These are phyloP conservation scores for Streptanthus diversifolius DNA, from an alignment of 345 rosid genomes.

Conservation along the genomic window DNA sequence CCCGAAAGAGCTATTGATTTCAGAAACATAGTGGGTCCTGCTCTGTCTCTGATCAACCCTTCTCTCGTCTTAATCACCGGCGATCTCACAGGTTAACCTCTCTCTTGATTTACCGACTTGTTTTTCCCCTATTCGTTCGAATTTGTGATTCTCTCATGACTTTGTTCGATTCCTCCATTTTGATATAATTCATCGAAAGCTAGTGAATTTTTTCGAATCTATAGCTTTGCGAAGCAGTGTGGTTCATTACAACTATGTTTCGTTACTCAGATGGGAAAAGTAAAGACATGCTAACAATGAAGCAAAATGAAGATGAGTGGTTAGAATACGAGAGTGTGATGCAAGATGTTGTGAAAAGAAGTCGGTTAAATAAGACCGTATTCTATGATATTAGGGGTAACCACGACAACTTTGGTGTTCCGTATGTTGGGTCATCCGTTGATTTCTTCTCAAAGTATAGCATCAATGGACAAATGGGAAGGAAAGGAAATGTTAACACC, in stretches of 20 bases:
- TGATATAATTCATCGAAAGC: neutral
- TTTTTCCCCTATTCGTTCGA: neutral
- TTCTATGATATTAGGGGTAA: constrained; percentile 95
- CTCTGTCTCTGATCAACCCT: constrained; percentile 76
- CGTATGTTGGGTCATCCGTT: constrained; percentile 48
- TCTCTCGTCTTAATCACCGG: constrained; percentile 87
- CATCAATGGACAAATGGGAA: constrained; percentile 68
- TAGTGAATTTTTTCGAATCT: neutral
- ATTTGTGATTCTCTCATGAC: neutral
- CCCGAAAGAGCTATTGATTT: constrained; percentile 83
- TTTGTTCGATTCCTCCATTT: neutral
- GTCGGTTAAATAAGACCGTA: constrained; percentile 63
- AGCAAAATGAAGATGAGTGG: constrained; percentile 87
- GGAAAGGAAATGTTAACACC: constrained; percentile 52
- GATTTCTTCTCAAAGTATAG: constrained; percentile 87
- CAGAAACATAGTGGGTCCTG: constrained; percentile 49
- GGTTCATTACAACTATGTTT: constrained; percentile 11
- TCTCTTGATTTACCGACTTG: neutral
- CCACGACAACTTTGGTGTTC: constrained; percentile 92
- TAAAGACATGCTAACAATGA: constrained; percentile 71
- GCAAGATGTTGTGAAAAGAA: constrained; percentile 59
- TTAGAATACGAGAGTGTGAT: constrained; percentile 65
- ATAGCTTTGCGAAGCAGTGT: constrained; percentile 6
- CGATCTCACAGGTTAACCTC: constrained; percentile 78
- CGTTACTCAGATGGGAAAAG: constrained; percentile 78